Evolutionary conservation across 2,329 filamentous ascomycete species (phyloP), one percentile per base, ranked within the genome.

Genomic region (Exserohilum rostratum): DNA sequence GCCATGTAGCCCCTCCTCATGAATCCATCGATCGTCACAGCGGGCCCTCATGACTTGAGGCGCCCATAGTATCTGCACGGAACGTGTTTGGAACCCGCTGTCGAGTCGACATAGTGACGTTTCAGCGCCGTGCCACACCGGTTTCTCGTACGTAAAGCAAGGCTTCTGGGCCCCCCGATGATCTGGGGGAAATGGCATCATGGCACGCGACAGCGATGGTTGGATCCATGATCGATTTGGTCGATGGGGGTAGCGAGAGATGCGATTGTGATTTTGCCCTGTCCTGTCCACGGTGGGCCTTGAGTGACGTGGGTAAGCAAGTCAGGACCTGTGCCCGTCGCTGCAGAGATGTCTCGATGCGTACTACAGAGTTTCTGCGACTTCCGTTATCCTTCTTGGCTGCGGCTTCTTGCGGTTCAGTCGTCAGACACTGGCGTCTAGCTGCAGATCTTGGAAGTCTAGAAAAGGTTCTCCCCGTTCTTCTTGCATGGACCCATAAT

Each of bases 21-120:
- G 11, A 25, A 25, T 11, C 27, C 61, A 61, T 61, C 49, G 65
- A 71, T 70, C 66, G 58, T 48, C 67, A 29, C 57, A 46, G 22
- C 22, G 22, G 22, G 35, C 5, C 64, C 65, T 62, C 62, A 65
- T 69, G 67, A 67, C 61, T 61, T 57, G 57, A 44, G 59, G 45
- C 48, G 55, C 56, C 50, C 4, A 25, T 25, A 25, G 22, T 25
- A 42, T 27, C 12, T 60, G 53, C 47, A 52, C 57, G 39, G 52
- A 63, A 63, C 34, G 48, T 48, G 54, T 62, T 55, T 59, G 58
- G 44, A 61, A 58, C 47, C 18, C 35, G 30, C 49, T 49, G 53
- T 54, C 38, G 46, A 46, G 51, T 58, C 58, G 57, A 58, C 57
- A 60, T 68, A 43, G 64, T 70, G 69, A 71, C 69, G 67, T 68